phyloP scores from a whole-genome alignment of 106 monocot genomes.

The Vanilla planifolia region DNA sequence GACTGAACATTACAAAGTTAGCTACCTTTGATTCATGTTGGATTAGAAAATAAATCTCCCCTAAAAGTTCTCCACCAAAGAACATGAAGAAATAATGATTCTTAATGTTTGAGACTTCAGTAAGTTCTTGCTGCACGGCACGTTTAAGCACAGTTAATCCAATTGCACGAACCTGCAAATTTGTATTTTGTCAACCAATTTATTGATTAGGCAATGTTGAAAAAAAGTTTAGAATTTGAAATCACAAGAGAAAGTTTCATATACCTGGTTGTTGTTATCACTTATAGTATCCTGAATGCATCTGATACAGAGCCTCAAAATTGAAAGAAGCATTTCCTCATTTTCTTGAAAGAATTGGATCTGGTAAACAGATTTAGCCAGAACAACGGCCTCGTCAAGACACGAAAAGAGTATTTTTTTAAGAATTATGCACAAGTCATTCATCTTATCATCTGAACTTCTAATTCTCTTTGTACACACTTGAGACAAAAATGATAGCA shows the following conservation, averaged over 20 bases:
- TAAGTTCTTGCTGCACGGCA: conserved; percentile 52
- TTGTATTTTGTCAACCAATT: not conserved
- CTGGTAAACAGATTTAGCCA: conserved; percentile 55
- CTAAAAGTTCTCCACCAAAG: conserved; percentile 56
- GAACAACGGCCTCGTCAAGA: conserved; percentile 51
- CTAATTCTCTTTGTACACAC: conserved; percentile 50
- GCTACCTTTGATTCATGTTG: conserved; percentile 59
- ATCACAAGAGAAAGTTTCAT: not conserved
- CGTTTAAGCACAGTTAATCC: conserved; percentile 58
- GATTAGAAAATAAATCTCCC: conserved; percentile 59
- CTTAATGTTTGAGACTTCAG: conserved; percentile 25
- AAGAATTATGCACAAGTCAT: conserved; percentile 42
- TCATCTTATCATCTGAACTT: conserved; percentile 26
- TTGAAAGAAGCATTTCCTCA: conserved; percentile 14
- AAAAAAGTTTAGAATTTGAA: not conserved
- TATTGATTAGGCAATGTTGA: not conserved
- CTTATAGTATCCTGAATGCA: conserved; percentile 37
- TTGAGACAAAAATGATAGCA: conserved; percentile 32
- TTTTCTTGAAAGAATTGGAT: conserved; percentile 13
- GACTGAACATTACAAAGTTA: not conserved
- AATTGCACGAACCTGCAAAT: conserved; percentile 50
- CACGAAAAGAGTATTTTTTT: conserved; percentile 59
- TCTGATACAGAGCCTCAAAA: conserved; percentile 37
- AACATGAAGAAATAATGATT: conserved; percentile 35
- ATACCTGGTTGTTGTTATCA: conserved; percentile 59